Evolutionary conservation across 768 basidiomycete genomes (phyloP).

Genomic region (Kwoniella dendrophila): DNA sequence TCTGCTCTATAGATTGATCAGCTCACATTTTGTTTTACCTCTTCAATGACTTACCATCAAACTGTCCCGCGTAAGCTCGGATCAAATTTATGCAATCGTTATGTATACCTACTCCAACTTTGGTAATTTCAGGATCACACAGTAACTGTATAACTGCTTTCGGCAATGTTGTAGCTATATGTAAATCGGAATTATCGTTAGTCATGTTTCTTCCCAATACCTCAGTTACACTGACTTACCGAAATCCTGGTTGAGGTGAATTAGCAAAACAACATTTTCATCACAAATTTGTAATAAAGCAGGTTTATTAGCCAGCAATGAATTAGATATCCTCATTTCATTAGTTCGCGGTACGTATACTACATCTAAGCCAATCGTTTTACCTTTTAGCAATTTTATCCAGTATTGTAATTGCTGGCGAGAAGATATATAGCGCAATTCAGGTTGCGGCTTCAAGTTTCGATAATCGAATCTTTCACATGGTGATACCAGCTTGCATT

Average conservation of each 20-base stretch:
- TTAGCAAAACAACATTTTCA: conserved; percentile 37
- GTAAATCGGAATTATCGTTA: neutral
- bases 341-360: no score
- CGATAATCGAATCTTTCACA: no score
- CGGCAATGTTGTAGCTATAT: conserved; percentile 27
- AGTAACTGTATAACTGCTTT: conserved; percentile 31
- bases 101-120: conserved; percentile 41
- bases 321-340: no score
- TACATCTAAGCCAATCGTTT: no score
- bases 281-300: conserved; percentile 45
- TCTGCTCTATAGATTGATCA: neutral
- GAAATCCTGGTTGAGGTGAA: conserved; percentile 40
- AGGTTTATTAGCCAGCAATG: no score
- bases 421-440: no score
- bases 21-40: neutral
- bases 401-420: no score
- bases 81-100: conserved; percentile 48
- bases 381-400: no score
- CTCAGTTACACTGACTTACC: conserved; percentile 26
- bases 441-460: no score
- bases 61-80: conserved; percentile 39
- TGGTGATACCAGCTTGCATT: no score
- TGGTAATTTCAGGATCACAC: conserved; percentile 31
- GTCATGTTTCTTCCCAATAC: neutral
- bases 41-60: neutral